Percentiles rank a stretch among this genome's conserved stretches.
phyloP scores from a whole-genome alignment of 768 basidiomycete species.

The Termitomyces sp. region DNA sequence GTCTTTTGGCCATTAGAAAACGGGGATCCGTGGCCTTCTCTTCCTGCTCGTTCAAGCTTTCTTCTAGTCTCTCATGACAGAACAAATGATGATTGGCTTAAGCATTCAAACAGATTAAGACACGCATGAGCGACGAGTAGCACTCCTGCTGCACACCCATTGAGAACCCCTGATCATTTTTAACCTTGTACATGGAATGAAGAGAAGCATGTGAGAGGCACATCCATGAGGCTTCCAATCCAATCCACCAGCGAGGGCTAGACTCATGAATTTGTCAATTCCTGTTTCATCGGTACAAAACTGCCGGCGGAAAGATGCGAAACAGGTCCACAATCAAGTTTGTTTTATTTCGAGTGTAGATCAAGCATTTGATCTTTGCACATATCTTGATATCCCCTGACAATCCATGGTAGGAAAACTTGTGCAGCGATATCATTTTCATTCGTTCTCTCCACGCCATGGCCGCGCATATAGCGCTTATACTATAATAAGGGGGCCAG shows the following conservation, averaged over 20 bases:
- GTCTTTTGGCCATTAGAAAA: background rate
- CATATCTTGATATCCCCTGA: no score
- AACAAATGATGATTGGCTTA: background rate
- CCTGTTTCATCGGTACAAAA: background rate
- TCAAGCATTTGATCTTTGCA: background rate
- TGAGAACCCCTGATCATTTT: no score
- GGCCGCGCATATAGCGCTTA: background rate
- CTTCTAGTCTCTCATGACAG: background rate
- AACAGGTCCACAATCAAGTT: background rate
- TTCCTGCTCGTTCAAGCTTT: background rate
- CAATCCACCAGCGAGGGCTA: no score
- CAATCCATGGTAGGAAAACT: background rate
- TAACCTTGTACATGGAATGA: no score
- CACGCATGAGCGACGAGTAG: background rate
- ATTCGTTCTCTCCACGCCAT: background rate
- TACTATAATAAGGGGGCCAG: background rate
- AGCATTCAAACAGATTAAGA: background rate
- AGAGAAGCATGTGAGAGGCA: no score
- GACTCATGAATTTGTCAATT: background rate
- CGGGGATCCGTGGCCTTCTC: background rate
- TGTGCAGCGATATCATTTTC: background rate
- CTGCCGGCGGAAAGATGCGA: constrained; percentile 5
- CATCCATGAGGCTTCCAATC: no score
- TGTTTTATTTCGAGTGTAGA: background rate
- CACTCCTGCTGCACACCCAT: no score